Conservation (phyloP, 148 eudicot species). For the Camellia sinensis region DNA sequence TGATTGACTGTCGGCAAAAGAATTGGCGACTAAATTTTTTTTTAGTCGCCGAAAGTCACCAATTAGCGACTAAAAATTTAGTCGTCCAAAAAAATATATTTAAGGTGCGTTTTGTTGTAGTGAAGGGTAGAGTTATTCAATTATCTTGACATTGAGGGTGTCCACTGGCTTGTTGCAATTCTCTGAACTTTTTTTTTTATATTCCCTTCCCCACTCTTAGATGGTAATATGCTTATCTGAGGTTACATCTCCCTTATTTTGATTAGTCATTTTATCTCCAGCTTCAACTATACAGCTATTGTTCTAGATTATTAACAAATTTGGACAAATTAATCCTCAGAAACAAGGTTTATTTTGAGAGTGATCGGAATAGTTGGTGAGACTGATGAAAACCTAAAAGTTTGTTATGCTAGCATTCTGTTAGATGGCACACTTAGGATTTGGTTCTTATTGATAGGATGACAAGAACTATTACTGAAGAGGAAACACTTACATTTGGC, state of each 20-base stretch:
- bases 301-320: background rate
- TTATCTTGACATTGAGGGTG: constrained; percentile 1
- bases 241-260: background rate
- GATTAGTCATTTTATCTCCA: background rate
- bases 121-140: background rate
- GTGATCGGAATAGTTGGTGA: background rate
- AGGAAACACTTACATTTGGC: background rate
- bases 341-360: background rate
- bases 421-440: background rate
- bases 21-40: too few relatives aligned
- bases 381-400: background rate
- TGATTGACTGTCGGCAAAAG: too few relatives aligned
- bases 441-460: background rate
- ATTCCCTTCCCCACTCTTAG: background rate
- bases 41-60: too few relatives aligned
- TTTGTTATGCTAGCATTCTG: background rate
- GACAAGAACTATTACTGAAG: background rate
- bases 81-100: too few relatives aligned
- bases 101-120: too few relatives aligned
- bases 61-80: too few relatives aligned
- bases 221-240: background rate
- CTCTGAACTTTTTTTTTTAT: background rate
- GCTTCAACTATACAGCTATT: background rate
- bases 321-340: background rate
- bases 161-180: background rate